Percentiles rank a stretch among this genome's conserved stretches.
Conservation (phyloP, 805 yeast genomes). For the Ogataea ramenticola region DNA sequence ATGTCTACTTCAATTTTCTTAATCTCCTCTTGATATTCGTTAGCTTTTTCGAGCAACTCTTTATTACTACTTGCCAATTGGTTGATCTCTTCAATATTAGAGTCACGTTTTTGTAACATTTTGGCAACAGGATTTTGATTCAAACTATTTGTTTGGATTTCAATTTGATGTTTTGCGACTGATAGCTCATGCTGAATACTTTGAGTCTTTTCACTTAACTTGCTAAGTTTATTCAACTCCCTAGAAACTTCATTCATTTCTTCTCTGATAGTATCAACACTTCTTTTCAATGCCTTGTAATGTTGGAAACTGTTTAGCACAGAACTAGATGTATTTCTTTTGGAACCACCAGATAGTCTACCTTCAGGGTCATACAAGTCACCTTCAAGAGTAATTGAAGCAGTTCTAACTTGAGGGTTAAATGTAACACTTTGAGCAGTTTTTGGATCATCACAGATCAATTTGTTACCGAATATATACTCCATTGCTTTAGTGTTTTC, state of each 20-base stretch:
- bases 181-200: slow-evolving; percentile 52
- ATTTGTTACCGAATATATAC: slow-evolving; percentile 83
- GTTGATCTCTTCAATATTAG: slow-evolving; percentile 38
- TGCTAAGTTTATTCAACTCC: slow-evolving; percentile 35
- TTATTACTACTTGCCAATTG: slow-evolving; percentile 31
- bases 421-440: slow-evolving; percentile 88
- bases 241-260: slow-evolving; percentile 33
- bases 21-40: slow-evolving; percentile 36
- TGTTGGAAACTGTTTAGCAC: slow-evolving; percentile 60
- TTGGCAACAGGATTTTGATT: slow-evolving; percentile 50
- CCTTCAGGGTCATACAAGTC: slow-evolving; percentile 96
- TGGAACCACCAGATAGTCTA: slow-evolving; percentile 90
- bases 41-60: slow-evolving; percentile 26
- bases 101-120: slow-evolving; percentile 43
- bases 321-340: slow-evolving; percentile 46
- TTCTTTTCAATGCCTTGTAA: slow-evolving; percentile 36
- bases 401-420: slow-evolving; percentile 69
- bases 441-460: slow-evolving; percentile 80
- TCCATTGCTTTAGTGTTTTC: slow-evolving; percentile 80
- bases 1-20: slow-evolving; percentile 62
- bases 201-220: slow-evolving; percentile 41
- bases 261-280: slow-evolving; percentile 30
- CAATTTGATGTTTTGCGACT: slow-evolving; percentile 51
- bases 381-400: slow-evolving; percentile 87
- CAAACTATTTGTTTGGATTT: slow-evolving; percentile 45